phyloP scores from a whole-genome alignment of 2,329 filamentous ascomycete genomes.

The Nemania abortiva region DNA sequence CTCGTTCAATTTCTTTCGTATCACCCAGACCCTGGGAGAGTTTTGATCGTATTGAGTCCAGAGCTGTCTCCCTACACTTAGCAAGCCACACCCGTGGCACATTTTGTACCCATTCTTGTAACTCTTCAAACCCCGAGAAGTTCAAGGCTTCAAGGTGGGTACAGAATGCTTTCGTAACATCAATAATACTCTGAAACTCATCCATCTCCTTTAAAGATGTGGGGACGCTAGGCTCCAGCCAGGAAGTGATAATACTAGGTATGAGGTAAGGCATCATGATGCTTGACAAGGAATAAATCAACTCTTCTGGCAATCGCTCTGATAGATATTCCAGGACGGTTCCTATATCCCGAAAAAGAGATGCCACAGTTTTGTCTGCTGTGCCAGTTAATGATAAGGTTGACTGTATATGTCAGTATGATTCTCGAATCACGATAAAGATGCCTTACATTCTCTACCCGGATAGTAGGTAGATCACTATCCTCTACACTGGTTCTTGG shows the following conservation, averaged over 20 bases:
- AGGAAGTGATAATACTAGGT: slow-evolving; percentile 75
- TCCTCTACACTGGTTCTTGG: slow-evolving; percentile 66
- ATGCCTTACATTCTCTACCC: slow-evolving; percentile 55
- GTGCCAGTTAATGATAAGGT: slow-evolving; percentile 58
- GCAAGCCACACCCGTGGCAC: slow-evolving; percentile 87
- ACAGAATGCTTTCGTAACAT: slow-evolving; percentile 73
- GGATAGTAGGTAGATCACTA: slow-evolving; percentile 55
- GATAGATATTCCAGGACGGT: slow-evolving; percentile 65
- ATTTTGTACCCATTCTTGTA: slow-evolving; percentile 84
- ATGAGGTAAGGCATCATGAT: slow-evolving; percentile 78
- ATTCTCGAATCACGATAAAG: background rate
- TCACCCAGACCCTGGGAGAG: slow-evolving; percentile 75
- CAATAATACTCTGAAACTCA: slow-evolving; percentile 78
- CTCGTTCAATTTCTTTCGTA: slow-evolving; percentile 79
- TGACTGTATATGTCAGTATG: slow-evolving; percentile 53
- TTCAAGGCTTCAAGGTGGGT: slow-evolving; percentile 69
- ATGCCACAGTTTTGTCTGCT: slow-evolving; percentile 60
- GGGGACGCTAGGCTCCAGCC: slow-evolving; percentile 83
- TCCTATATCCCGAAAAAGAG: slow-evolving; percentile 67
- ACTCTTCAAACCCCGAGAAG: slow-evolving; percentile 71
- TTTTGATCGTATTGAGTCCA: slow-evolving; percentile 78
- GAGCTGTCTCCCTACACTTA: slow-evolving; percentile 82
- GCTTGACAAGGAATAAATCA: slow-evolving; percentile 72
- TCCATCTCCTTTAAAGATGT: slow-evolving; percentile 77
- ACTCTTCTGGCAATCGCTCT: slow-evolving; percentile 63